Evolutionary conservation across 768 basidiomycete genomes (phyloP).

Genomic region (Podaxis pistillaris): DNA sequence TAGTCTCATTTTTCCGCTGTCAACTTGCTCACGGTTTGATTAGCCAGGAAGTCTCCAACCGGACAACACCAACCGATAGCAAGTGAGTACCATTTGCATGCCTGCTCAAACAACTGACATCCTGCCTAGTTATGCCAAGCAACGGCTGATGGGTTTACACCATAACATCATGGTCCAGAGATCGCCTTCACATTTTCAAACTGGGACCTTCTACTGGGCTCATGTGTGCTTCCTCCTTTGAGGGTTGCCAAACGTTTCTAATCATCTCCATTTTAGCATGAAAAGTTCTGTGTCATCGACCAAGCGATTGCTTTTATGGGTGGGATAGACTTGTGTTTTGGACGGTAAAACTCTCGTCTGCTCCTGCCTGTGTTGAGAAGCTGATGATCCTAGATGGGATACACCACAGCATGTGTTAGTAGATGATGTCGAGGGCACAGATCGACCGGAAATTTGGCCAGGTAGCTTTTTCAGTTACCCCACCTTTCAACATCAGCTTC

Average conservation of each 20-base stretch:
- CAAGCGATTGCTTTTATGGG: constrained; percentile 98
- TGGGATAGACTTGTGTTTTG: constrained; percentile 92
- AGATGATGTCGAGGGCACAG: constrained; percentile 74
- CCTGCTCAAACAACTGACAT: background rate
- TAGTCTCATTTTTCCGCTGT: background rate
- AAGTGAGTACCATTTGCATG: constrained; percentile 46
- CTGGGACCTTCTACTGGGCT: constrained; percentile 98
- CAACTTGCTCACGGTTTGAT: constrained; percentile 10
- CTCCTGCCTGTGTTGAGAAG: background rate
- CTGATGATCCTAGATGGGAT: constrained; percentile 71
- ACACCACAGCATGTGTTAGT: constrained; percentile 89
- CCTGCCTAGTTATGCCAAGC: constrained; percentile 73
- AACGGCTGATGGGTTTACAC: constrained; percentile 73
- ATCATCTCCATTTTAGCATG: constrained; percentile 57
- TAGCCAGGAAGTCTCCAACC: constrained; percentile 93
- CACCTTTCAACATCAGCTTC: background rate
- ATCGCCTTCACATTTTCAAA: constrained; percentile 96
- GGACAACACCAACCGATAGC: constrained; percentile 94
- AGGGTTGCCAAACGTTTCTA: background rate
- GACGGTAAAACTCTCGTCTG: constrained; percentile 44
- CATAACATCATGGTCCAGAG: constrained; percentile 95
- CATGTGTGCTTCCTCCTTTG: constrained; percentile 58
- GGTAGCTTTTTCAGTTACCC: constrained; percentile 40
- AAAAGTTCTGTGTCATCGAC: constrained; percentile 97
- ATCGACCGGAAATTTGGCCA: constrained; percentile 80